Evolutionary conservation across 2,329 filamentous ascomycete species (phyloP), one percentile per base, ranked within the genome.

Genomic region (Eutypa lata): DNA sequence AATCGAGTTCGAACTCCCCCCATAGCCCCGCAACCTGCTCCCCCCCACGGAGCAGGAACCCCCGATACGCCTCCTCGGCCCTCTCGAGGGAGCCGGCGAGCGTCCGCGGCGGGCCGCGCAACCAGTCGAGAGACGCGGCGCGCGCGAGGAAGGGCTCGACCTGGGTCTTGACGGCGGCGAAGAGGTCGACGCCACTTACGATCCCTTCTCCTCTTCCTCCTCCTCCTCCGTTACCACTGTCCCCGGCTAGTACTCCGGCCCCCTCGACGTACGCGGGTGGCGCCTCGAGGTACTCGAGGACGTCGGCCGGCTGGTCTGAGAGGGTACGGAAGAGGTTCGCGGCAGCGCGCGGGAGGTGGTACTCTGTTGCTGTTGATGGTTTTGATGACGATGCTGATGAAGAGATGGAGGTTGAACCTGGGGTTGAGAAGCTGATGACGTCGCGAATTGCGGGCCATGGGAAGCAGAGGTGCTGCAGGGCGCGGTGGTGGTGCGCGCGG

Each of bases 361-460:
- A 53, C 50, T 31, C 26, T 5, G 26, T 31, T 10, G 26, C 5
- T 31, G 26, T 31, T 5, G 26, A 31, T 31, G 26, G 26, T 31
- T 5, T 31, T 31, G 26, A 10, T 31, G n/a, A n/a, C n/a, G n/a
- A n/a, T n/a, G n/a, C n/a, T n/a, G n/a, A n/a, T n/a, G n/a, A n/a
- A n/a, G n/a, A n/a, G n/a, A 35, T 8, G 31, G 8, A 35, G 31
- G 31, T 8, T 14, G 31, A 14, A 7, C 33, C 18, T 43, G 38
- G 33, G 24, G 44, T 37, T 18, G 43, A 33, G 26, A 48, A 42
- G 51, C 50, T 40, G 40, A 53, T 45, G 37, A 50, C 51, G 21
- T 48, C 22, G 26, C 51, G 51, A n/a, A 53, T 48, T 7, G 51
- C 51, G 33, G 46, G 37, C 51, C 51, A 53, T 18, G 51, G 51